Evolutionary conservation across 2,329 filamentous ascomycete species (phyloP), one percentile per base, ranked within the genome.

Genomic region (Esteya vermicola): DNA sequence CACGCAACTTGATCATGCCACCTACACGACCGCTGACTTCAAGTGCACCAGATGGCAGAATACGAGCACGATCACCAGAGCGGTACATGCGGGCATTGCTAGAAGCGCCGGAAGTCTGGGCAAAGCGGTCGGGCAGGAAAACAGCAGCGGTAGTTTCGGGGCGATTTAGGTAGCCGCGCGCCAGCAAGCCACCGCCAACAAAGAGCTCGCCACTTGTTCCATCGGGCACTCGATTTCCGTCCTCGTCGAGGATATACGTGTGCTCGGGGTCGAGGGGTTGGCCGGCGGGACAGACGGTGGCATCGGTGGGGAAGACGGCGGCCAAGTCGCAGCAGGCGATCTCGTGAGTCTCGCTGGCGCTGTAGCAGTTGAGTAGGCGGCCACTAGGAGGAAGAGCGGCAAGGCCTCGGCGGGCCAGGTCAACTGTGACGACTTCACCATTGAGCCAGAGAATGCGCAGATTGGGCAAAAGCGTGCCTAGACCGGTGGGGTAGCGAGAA

Each of bases 281-380:
- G 0, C 83, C 83, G 12, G 88, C 81, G 0, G 83, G 81, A 47
- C 81, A 85, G 46, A 84, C 81, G n/a, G 41, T 28, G 6, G 27
- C 27, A 10, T 38, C 33, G 19, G 41, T 38, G 8, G 41, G 65
- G 25, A 84, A 56, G 56, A 85, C 81, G 2, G 75, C 69, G 41
- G 67, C 64, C 47, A 88, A 79, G 49, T 86, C 81, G 31, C 82
- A 82, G 47, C 78, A 85, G 2, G 82, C 81, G 45, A 84, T 77
- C 57, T 86, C 81, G 47, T 86, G 81, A 0, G 83, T 88, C 56
- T 89, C 83, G 51, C 81, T 85, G 14, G 82, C 81, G 52, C 81
- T 85, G 60, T 89, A 89, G 50, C 81, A 81, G 49, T 88, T 89
- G 45, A 88, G 70, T 12, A 89, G 59, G 14, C 79, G 75, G 3